Evolutionary conservation across 805 yeast species (phyloP).

Genomic region (Starmera quercuum): DNA sequence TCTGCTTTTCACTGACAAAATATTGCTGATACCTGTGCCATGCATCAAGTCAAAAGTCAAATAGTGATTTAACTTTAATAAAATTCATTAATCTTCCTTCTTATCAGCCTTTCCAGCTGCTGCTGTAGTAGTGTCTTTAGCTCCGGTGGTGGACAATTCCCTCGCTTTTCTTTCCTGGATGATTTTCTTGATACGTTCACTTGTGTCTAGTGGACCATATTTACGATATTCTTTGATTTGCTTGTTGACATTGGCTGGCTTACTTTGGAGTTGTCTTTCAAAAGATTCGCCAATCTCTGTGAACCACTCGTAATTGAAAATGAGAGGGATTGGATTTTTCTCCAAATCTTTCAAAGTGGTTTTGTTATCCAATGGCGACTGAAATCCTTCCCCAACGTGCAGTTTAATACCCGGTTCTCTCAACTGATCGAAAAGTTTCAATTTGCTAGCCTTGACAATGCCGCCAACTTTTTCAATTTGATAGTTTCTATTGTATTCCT

Average conservation of each 20-base stretch:
- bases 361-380: slow-evolving; percentile 36
- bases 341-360: slow-evolving; percentile 31
- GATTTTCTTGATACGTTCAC: slow-evolving; percentile 31
- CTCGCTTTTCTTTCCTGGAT: slow-evolving; percentile 12
- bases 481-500: slow-evolving; percentile 56
- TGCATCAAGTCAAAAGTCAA: background rate
- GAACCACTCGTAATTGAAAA: slow-evolving; percentile 48
- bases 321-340: slow-evolving; percentile 36
- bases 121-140: no score
- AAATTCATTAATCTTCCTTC: no score
- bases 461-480: slow-evolving; percentile 66
- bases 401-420: slow-evolving; percentile 53
- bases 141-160: background rate
- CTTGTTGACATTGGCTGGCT: slow-evolving; percentile 23
- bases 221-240: slow-evolving; percentile 60
- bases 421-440: slow-evolving; percentile 59
- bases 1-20: no score
- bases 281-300: slow-evolving; percentile 41
- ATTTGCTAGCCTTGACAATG: slow-evolving; percentile 64
- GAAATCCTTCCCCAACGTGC: slow-evolving; percentile 79
- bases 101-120: no score
- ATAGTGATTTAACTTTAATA: no score
- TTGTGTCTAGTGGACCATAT: slow-evolving; percentile 50
- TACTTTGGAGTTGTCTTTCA: slow-evolving; percentile 28
- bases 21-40: background rate